phyloP scores from a whole-genome alignment of 768 basidiomycete species.

The Chlorophyllum brunneum region DNA sequence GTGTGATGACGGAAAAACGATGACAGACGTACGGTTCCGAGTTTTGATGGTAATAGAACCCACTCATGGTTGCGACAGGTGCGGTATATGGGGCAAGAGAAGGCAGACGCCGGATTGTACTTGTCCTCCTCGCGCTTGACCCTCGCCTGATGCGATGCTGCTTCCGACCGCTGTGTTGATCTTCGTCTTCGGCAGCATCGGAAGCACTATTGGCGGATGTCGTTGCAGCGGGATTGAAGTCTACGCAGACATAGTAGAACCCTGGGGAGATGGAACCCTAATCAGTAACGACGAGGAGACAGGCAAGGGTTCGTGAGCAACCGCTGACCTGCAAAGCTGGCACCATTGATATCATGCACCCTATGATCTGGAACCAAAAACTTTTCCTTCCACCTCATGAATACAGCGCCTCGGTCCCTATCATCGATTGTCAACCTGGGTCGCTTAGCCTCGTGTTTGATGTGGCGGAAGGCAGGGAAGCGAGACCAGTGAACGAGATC shows the following conservation, averaged over 20 bases:
- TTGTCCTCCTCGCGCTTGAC: constrained; percentile 46
- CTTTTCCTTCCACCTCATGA: constrained; percentile 97
- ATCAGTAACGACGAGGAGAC: not conserved
- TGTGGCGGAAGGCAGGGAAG: constrained; percentile 85
- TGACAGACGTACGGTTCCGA: constrained; percentile 74
- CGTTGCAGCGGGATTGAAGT: constrained; percentile 63
- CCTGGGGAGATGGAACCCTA: constrained; percentile 45
- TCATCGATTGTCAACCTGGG: constrained; percentile 78
- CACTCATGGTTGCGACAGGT: constrained; percentile 73
- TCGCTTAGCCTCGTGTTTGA: constrained; percentile 73
- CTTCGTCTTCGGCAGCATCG: constrained; percentile 4
- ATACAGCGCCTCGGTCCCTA: constrained; percentile 76
- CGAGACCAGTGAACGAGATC: constrained; percentile 94
- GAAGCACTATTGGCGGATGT: constrained; percentile 16
- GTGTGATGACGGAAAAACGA: constrained; percentile 7
- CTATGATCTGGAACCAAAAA: constrained; percentile 95
- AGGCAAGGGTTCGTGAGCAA: not conserved
- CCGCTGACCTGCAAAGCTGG: constrained; percentile 85
- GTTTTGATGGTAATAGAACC: constrained; percentile 92
- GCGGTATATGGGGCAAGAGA: constrained; percentile 45
- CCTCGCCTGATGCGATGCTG: constrained; percentile 37
- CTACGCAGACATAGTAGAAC: constrained; percentile 94
- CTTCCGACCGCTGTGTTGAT: constrained; percentile 9
- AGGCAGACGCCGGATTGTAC: constrained; percentile 22
- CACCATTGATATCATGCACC: constrained; percentile 91